Base-by-base conservation (phyloP, 2,329 filamentous ascomycete species). In the Arthrobotrys sinensis region DNA sequence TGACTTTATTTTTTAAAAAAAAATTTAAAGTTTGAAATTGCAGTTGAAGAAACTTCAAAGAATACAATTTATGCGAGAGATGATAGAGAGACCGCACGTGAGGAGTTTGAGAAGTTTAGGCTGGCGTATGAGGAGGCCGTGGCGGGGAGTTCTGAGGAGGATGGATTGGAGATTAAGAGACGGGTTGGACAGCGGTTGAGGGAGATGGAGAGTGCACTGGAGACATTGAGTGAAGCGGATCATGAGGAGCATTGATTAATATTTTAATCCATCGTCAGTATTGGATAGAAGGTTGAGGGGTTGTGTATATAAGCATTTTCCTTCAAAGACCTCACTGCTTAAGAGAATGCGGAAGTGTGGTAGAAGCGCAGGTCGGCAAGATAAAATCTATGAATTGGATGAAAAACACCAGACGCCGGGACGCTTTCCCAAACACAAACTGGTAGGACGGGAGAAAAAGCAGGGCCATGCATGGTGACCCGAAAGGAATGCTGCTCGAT, bases 1-100 rank as follows among this genome's bases (percentile, higher is more conserved):
- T 24, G 38, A 28, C 19, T 50, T 19, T 67, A 52, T 67, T 14
- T 52, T 43, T 24, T 45, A 19, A 10, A 38, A 21, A 38, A 57
- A 38, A 40, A 21, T 28, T 28, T 28, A 43, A 52, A 83, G 82
- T 87, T 87, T 80, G 86, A 88, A 70, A 87, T 87, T 36, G 87
- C 86, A 34, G 83, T 85, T 68, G 87, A 88, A 85, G 73, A 80
- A 77, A 80, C 80, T 8, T 55, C 86, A 79, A 88, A 87, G 83
- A 86, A 86, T 72, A 87, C 87, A 10, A 86, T 88, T 36, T 89
- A 89, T 82, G 88, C 88, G 1, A 84, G 86, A 16, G 87, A 87
- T 28, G 88, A 89, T 78, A 83, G 88, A 3, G 86, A 85, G 16
- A 87, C 87, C 24, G 87, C 88, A 36, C 81, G 86, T 10, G 87